Conservation (phyloP, 176 grass and related monocot species). For the Aegilops sharonensis region DNA sequence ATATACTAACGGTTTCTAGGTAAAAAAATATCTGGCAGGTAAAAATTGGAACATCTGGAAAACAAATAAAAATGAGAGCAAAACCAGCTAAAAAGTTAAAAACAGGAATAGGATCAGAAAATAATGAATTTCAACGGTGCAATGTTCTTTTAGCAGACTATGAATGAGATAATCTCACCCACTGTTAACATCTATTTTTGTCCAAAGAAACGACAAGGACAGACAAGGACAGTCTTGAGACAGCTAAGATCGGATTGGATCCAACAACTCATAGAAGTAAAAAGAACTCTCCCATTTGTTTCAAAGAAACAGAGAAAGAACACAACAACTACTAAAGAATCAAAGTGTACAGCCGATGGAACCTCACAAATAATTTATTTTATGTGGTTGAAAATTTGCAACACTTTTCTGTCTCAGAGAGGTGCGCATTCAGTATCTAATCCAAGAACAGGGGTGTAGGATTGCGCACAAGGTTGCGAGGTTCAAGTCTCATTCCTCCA, state of each 20-base stretch:
- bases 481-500: neutral
- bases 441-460: neutral
- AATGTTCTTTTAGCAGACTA: neutral
- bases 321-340: neutral
- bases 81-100: neutral
- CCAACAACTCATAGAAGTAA: neutral
- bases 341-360: neutral
- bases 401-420: neutral
- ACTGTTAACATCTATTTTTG: neutral
- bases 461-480: neutral
- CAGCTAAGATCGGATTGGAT: neutral
- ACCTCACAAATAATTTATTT: neutral
- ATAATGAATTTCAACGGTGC: neutral
- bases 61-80: neutral
- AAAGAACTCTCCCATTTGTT: neutral
- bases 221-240: neutral
- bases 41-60: neutral
- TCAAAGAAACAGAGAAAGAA: constrained; percentile 10
- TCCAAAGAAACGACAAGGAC: neutral
- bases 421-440: neutral
- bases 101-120: neutral
- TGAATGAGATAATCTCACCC: neutral
- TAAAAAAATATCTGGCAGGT: neutral
- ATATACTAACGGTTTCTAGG: neutral
- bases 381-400: neutral